Conservation (phyloP, 208 protist species). For the Acanthamoeba sp. region DNA sequence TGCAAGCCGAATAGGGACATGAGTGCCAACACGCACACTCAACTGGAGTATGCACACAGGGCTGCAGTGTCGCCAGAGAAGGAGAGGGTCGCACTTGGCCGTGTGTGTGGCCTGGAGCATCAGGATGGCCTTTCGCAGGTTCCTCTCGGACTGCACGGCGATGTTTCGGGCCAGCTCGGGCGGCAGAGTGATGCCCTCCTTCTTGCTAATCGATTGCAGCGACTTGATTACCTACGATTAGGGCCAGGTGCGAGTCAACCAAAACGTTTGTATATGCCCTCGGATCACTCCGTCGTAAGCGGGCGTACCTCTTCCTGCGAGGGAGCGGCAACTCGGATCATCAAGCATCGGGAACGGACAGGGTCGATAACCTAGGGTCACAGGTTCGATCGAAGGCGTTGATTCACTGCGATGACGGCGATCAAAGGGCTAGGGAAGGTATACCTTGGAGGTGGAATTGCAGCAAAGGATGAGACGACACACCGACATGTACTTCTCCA, state of each 20-base stretch:
- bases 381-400: neutral
- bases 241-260: slow-evolving; percentile 34
- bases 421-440: too few relatives aligned
- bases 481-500: slow-evolving; percentile 99
- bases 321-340: slow-evolving; percentile 97
- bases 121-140: slow-evolving; percentile 97
- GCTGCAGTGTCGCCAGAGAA: too few relatives aligned
- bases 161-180: slow-evolving; percentile 90
- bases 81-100: slow-evolving; percentile 79
- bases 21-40: too few relatives aligned
- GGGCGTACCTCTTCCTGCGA: slow-evolving; percentile 93
- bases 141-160: slow-evolving; percentile 92
- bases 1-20: neutral
- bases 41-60: too few relatives aligned
- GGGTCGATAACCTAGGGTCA: slow-evolving; percentile 91
- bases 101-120: slow-evolving; percentile 96
- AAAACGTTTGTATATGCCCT: too few relatives aligned
- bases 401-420: too few relatives aligned
- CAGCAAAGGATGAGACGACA: slow-evolving; percentile 98
- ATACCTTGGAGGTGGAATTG: slow-evolving; percentile 92
- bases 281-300: too few relatives aligned
- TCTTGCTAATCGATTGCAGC: slow-evolving; percentile 78
- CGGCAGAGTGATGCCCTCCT: slow-evolving; percentile 87
- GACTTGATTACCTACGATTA: slow-evolving; percentile 66
- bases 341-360: slow-evolving; percentile 98